Evolutionary conservation across 2,329 filamentous ascomycete genomes (phyloP), one percentile per base, ranked within the genome.

Genomic region (Trichoderma arundinaceum): DNA sequence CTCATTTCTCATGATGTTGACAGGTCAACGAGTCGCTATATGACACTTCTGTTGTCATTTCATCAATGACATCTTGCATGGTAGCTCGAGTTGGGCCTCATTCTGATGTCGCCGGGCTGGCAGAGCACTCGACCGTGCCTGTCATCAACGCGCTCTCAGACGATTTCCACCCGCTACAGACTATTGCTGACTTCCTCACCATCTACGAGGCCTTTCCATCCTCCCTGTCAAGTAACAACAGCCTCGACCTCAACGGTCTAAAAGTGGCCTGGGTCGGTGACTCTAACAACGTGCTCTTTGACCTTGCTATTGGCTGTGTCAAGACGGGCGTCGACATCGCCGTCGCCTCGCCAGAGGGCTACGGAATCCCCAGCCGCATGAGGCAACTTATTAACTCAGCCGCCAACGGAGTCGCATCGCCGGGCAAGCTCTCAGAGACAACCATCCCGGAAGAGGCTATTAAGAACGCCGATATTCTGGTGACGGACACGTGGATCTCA

Each of bases 251-350:
- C 4, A 86, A 92, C 71, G 92, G 92, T 1, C 79, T 97, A 73
- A 98, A 97, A 80, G 86, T 98, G 68, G 94, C 95, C 15, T 99
- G 95, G 95, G 84, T 99, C 52, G 94, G 94, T 61, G 94, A 99
- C 76, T 92, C 93, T 10, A 99, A 98, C 81, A 99, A 99, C 72
- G 94, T 99, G 33, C 86, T 98, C 28, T 97, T 94, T 74, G 94
- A 99, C 75, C 84, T 98, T 62, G 93, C 94, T 56, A 94, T 95
- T 71, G 94, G 87, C 46, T 93, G 91, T 65, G 82, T 91, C 72
- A 98, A 97, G 81, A 86, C 94, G 72, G 95, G 95, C 52, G 88
- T 97, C 32, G 85, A 96, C 72, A 85, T 99, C 68, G 82, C 92
- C 1, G 92, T 98, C 43, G 95, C 95, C 12, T 94, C 94, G 0